Conservation (phyloP, 768 basidiomycete species). For the Pleurotus cornucopiae region DNA sequence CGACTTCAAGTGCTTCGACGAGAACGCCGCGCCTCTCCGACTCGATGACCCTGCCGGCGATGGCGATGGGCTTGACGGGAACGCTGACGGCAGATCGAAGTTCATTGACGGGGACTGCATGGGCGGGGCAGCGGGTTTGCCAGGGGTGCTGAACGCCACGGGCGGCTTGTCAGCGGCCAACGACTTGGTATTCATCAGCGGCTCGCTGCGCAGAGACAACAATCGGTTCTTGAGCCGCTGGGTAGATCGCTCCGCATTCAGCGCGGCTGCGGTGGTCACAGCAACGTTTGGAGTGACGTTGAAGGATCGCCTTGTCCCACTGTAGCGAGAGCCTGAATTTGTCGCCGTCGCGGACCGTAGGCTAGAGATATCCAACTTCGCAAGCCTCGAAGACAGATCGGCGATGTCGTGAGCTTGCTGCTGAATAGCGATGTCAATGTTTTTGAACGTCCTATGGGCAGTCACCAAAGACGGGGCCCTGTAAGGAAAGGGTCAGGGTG, state of each 20-base stretch:
- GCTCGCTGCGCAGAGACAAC: constrained; percentile 54
- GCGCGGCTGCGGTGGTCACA: constrained; percentile 70
- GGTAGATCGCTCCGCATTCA: constrained; percentile 77
- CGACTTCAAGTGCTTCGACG: constrained; percentile 24
- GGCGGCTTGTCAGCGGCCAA: constrained; percentile 29
- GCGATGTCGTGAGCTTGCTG: constrained; percentile 57
- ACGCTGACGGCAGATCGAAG: constrained; percentile 20
- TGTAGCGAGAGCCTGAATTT: background rate
- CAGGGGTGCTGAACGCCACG: constrained; percentile 32
- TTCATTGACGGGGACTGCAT: constrained; percentile 12
- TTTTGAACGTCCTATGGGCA: constrained; percentile 78
- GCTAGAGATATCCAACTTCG: constrained; percentile 40
- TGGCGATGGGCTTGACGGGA: constrained; percentile 24
- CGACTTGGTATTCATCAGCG: constrained; percentile 61
- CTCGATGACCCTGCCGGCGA: constrained; percentile 20
- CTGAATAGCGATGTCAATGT: constrained; percentile 71
- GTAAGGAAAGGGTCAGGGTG: constrained; percentile 9
- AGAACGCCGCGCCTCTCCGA: constrained; percentile 22
- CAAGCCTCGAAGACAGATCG: constrained; percentile 46
- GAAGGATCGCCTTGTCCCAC: constrained; percentile 25
- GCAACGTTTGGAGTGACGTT: constrained; percentile 65
- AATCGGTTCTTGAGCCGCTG: constrained; percentile 67
- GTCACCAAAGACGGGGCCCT: constrained; percentile 86
- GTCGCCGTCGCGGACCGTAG: constrained; percentile 30
- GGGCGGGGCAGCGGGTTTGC: constrained; percentile 17